phyloP scores from a whole-genome alignment of 805 yeast species.

The Candida ficus region DNA sequence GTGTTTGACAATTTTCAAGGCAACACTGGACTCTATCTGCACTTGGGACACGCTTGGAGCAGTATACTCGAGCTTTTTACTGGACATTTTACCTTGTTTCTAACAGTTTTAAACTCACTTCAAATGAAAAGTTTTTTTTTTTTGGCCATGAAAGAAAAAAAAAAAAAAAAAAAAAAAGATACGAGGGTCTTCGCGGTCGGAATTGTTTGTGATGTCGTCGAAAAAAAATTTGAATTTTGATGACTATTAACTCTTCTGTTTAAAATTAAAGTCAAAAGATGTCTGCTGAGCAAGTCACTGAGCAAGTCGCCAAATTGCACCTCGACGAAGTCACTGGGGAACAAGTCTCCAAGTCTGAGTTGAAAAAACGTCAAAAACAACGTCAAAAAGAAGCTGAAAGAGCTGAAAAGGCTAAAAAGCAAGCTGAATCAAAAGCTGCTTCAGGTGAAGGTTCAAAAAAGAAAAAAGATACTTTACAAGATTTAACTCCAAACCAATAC shows the following conservation, averaged over 20 bases:
- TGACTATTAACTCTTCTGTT: no score
- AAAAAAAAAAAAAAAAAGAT: no score
- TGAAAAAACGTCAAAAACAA: constrained; percentile 90
- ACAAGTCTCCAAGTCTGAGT: constrained; percentile 91
- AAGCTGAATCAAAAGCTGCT: not conserved
- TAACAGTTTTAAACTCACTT: not conserved
- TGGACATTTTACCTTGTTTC: not conserved
- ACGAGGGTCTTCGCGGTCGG: no score
- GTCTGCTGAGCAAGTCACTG: constrained; percentile 49
- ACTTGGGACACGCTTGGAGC: constrained; percentile 18
- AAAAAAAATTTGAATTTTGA: no score
- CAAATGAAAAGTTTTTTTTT: not conserved
- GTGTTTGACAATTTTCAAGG: constrained; percentile 59
- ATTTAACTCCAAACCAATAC: constrained; percentile 92
- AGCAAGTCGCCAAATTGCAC: constrained; percentile 69
- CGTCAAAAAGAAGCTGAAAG: constrained; percentile 84
- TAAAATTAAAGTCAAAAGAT: no score
- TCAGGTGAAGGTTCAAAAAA: constrained; percentile 16
- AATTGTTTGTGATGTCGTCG: no score
- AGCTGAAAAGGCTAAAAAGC: constrained; percentile 74
- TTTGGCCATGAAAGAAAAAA: not conserved
- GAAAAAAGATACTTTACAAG: constrained; percentile 68
- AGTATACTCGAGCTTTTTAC: constrained; percentile 10
- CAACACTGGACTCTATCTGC: constrained; percentile 30
- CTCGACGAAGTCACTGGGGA: constrained; percentile 96